These are phyloP conservation scores for Rhamnella rubrinervis DNA, from an alignment of 331 rosid genomes.

Conservation along the genomic window DNA sequence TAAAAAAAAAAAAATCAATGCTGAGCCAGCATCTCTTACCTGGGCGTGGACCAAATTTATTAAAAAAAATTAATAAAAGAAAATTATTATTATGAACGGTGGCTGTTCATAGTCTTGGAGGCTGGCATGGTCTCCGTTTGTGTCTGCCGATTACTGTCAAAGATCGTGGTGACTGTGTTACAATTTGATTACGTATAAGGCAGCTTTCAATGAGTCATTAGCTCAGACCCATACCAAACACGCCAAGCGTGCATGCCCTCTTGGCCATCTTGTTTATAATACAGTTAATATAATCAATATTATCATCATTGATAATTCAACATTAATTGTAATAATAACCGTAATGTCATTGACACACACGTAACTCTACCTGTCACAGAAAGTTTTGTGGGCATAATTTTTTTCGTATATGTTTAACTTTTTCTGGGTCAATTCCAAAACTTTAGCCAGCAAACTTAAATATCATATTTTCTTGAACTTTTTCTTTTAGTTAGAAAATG, in stretches of 20 bases:
- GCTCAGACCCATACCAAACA: background rate
- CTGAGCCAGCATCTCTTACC: background rate
- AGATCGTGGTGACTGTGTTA: slow-evolving; percentile 3
- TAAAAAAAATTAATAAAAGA: background rate
- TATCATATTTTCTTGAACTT: no score
- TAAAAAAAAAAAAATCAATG: no score
- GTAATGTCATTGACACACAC: no score
- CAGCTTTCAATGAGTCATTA: background rate
- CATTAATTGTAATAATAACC: no score
- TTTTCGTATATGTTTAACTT: background rate
- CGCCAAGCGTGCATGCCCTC: no score
- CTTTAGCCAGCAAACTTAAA: background rate
- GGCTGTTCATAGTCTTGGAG: background rate
- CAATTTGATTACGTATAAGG: background rate
- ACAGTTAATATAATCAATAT: no score
- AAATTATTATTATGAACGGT: background rate
- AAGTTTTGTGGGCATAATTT: no score
- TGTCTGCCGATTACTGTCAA: background rate
- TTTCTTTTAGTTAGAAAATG: background rate
- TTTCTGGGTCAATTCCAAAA: background rate
- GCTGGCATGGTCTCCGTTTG: background rate
- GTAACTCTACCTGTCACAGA: no score
- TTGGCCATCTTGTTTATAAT: no score
- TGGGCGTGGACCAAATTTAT: background rate
- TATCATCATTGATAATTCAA: no score